Evolutionary conservation across 768 basidiomycete genomes (phyloP), one percentile per base, ranked within the genome.

Genomic region (Podaxis mareebaensis): DNA sequence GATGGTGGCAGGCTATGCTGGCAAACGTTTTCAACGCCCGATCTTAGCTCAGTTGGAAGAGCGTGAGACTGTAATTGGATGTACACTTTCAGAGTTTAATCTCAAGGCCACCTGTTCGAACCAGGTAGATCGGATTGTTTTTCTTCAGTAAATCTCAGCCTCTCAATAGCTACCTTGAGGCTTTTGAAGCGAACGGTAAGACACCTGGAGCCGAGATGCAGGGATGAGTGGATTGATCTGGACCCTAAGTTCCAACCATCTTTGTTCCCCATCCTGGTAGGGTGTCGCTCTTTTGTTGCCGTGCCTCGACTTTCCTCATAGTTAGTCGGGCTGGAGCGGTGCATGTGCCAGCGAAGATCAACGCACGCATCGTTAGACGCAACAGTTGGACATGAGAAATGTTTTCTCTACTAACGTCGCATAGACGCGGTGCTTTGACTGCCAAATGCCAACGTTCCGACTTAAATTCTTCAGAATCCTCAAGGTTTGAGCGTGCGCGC

Each of bases 21-120:
- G 15, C 15, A 7, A 8, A 2, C 1, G 17, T 20, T 20, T 46
- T 0, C 44, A 46, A 46, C 20, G 1, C 5, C 38, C 54, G 54
- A 56, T 42, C 54, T 42, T 56, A 40, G 24, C 39, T 40, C 54
- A 24, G 54, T 40, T 56, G 39, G 54, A 42, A 40, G 36, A 26
- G 22, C 39, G 54, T 39, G 38, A 17, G 49, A 40, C 54, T 17
- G 39, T n/a, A 39, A 28, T 56, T 4, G 54, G 54, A n/a, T 56
- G 36, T 12, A 8, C 26, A 51, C 26, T 11, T 12, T 13, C 24
- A 22, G 13, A 46, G 20, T n/a, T 46, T 46, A 20, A 46, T 20
- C n/a, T 46, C 44, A 20, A 46, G 44, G 44, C 15, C 44, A 46
- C 44, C 15, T 46, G 20, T 46, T 46, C 44, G 44, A 46, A 46